Percentiles rank a stretch among this genome's conserved stretches.
phyloP scores from a whole-genome alignment of 805 yeast genomes.

The Wickerhamomyces tratensis region DNA sequence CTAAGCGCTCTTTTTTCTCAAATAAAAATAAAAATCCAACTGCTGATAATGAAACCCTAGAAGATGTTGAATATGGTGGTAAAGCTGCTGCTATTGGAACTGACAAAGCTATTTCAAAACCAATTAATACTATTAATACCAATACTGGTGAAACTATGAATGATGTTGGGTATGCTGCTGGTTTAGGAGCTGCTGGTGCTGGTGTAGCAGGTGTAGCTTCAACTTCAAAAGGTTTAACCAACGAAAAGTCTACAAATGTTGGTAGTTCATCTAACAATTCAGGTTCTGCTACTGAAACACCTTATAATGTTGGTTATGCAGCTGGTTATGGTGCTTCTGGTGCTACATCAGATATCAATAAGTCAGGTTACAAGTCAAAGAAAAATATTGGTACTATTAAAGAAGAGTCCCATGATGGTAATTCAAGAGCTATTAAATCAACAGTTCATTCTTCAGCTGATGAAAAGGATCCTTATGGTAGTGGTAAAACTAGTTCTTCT shows the following conservation, averaged over 20 bases:
- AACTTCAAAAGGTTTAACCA: background rate
- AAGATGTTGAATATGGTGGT: constrained; percentile 6
- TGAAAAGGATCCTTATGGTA: no score
- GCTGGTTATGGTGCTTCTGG: constrained; percentile 6
- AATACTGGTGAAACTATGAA: background rate
- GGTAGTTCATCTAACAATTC: background rate
- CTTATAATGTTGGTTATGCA: constrained; percentile 1
- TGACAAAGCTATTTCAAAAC: background rate
- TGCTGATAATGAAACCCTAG: background rate
- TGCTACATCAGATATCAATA: constrained; percentile 1
- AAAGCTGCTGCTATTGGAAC: background rate
- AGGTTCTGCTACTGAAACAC: no score
- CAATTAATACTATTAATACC: background rate
- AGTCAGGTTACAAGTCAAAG: no score
- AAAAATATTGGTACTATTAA: background rate
- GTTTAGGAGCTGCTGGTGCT: constrained; percentile 1
- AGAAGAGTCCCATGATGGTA: background rate
- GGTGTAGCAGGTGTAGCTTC: background rate
- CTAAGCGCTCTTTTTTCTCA: constrained; percentile 8
- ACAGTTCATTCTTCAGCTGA: background rate
- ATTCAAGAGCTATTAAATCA: background rate
- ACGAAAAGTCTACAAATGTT: background rate
- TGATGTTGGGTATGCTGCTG: constrained; percentile 1
- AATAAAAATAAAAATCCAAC: constrained; percentile 2
- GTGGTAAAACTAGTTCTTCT: no score